phyloP scores from a whole-genome alignment of 106 monocot genomes.

The Posidonia australis region DNA sequence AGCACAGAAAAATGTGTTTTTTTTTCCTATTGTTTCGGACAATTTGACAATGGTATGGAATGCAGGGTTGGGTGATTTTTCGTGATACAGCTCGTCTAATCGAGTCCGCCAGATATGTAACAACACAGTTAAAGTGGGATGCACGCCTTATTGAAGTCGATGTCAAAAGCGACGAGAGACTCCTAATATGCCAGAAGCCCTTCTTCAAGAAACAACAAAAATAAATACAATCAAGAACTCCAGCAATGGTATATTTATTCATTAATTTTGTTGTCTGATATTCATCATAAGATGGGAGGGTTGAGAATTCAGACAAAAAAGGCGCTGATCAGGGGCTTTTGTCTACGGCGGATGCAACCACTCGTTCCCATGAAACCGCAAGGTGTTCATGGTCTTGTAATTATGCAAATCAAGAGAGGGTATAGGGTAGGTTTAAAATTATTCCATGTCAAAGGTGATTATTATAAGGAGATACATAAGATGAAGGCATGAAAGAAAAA shows the following conservation, averaged over 20 bases:
- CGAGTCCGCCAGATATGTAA: conserved; percentile 41
- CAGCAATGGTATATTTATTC: not conserved
- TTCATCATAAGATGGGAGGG: not conserved
- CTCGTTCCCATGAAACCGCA: conserved; percentile 34
- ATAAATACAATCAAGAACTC: conserved; percentile 5
- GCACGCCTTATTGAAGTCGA: conserved; percentile 44
- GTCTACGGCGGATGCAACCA: conserved; percentile 1
- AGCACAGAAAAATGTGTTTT: too few species aligned
- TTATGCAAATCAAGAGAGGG: conserved; percentile 18
- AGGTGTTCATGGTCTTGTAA: conserved; percentile 34
- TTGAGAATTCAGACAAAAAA: not conserved
- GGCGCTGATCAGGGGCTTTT: not conserved
- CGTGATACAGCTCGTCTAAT: conserved; percentile 45
- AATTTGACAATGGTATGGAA: not conserved
- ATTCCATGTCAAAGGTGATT: conserved; percentile 14
- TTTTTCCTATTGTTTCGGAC: too few species aligned
- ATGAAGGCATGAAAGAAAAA: too few species aligned
- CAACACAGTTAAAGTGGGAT: conserved; percentile 70
- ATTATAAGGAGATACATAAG: conserved; percentile 8
- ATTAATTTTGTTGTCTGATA: conserved; percentile 9
- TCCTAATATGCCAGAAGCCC: conserved; percentile 80
- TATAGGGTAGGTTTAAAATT: conserved; percentile 10
- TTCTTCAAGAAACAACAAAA: conserved; percentile 62
- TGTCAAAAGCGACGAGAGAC: conserved; percentile 50
- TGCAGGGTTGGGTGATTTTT: conserved; percentile 88